Conservation (phyloP, 2,329 filamentous ascomycete species). For the Colletotrichum sp. region DNA sequence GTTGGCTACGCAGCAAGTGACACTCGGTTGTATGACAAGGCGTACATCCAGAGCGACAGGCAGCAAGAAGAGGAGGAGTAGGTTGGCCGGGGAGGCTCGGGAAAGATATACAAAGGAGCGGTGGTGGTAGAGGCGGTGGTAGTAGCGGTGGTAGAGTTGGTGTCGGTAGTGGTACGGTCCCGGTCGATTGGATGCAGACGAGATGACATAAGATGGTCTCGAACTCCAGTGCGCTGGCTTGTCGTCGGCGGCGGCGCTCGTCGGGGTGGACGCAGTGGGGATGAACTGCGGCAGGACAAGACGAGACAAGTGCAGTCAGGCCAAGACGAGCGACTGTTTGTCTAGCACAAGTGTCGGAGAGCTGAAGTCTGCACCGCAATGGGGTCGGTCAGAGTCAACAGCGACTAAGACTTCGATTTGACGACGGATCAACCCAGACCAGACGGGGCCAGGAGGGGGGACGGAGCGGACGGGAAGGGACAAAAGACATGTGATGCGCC, state of each 20-base stretch:
- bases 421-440: not conserved
- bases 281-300: not conserved
- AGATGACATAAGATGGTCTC: constrained; percentile 21
- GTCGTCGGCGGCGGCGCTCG: constrained; percentile 12
- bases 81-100: not conserved
- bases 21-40: not conserved
- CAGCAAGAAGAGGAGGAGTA: not conserved
- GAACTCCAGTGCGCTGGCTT: constrained; percentile 3
- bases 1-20: constrained; percentile 2
- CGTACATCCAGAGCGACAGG: constrained; percentile 9
- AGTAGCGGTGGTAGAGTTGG: not conserved
- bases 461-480: constrained; percentile 2
- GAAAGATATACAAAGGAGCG: constrained; percentile 6
- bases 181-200: constrained; percentile 20
- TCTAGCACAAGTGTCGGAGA: constrained; percentile 9
- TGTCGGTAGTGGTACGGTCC: constrained; percentile 10
- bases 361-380: constrained; percentile 12
- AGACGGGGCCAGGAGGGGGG: not conserved
- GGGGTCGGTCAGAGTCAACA: not conserved
- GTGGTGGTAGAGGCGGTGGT: not conserved
- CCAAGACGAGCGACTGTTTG: not conserved
- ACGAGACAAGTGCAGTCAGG: not conserved
- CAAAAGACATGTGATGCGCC: constrained; percentile 19
- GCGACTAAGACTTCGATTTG: not conserved
- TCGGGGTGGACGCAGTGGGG: constrained; percentile 1